Evolutionary conservation across 2,329 filamentous ascomycete species (phyloP).

Genomic region (Akanthomyces muscarius): DNA sequence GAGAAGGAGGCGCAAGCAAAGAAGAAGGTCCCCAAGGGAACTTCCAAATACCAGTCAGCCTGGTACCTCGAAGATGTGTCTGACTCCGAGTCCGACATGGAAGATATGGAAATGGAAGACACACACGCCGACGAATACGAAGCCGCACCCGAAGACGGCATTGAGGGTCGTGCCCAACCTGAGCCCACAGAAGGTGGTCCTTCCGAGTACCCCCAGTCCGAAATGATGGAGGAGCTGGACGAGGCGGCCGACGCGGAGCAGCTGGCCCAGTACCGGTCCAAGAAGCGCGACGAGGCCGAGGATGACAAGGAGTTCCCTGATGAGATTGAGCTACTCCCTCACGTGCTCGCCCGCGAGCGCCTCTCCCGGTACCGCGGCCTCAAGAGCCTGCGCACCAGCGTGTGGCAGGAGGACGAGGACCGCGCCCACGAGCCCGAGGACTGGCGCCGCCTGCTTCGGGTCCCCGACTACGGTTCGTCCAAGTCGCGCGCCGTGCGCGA

Average conservation of each 20-base stretch:
- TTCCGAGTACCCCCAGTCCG: slow-evolving; percentile 89
- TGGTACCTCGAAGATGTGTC: slow-evolving; percentile 86
- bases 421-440: slow-evolving; percentile 81
- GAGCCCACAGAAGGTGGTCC: slow-evolving; percentile 73
- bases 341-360: slow-evolving; percentile 80
- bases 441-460: slow-evolving; percentile 79
- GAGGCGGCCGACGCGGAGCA: slow-evolving; percentile 76
- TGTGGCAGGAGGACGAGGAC: slow-evolving; percentile 88
- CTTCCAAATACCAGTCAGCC: slow-evolving; percentile 88
- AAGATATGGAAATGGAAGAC: slow-evolving; percentile 60
- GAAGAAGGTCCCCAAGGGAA: slow-evolving; percentile 75
- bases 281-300: slow-evolving; percentile 73
- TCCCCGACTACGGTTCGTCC: slow-evolving; percentile 85
- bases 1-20: slow-evolving; percentile 41
- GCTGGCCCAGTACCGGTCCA: slow-evolving; percentile 74
- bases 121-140: slow-evolving; percentile 53
- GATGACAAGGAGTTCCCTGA: slow-evolving; percentile 96
- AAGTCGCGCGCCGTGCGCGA: slow-evolving; percentile 74
- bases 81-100: slow-evolving; percentile 80
- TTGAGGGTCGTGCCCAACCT: slow-evolving; percentile 63
- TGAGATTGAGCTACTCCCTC: slow-evolving; percentile 89
- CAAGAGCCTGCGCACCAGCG: slow-evolving; percentile 83
- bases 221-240: slow-evolving; percentile 82
- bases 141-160: slow-evolving; percentile 75
- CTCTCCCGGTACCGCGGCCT: slow-evolving; percentile 83